Evolutionary conservation across 208 protist species (phyloP).

Genomic region (Plasmodiophora brassicae): DNA sequence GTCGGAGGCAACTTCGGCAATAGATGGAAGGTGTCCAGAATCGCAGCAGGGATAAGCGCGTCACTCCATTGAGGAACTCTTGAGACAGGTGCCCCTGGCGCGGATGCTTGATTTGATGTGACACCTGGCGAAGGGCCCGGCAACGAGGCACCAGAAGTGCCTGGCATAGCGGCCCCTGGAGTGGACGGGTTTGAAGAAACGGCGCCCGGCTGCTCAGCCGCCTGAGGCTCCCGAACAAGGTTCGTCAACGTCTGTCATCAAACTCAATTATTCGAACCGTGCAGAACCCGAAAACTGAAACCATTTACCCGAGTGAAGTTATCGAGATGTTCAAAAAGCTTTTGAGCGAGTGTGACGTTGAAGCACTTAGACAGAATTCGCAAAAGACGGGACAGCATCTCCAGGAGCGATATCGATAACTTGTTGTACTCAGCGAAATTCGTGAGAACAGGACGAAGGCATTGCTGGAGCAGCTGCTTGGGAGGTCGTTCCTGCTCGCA

Average conservation of each 20-base stretch:
- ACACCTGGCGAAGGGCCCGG: no score
- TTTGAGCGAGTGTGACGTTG: conserved; percentile 69
- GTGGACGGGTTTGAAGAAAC: no score
- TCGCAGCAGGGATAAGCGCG: neutral
- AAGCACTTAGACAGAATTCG: conserved; percentile 68
- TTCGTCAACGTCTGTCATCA: neutral
- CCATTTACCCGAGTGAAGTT: conserved; percentile 54
- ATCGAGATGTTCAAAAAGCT: conserved; percentile 68
- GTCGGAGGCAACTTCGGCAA: neutral
- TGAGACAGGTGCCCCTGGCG: neutral
- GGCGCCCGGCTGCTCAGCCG: neutral
- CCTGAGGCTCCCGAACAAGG: neutral
- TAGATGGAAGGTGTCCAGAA: conserved; percentile 5
- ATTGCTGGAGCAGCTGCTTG: conserved; percentile 66
- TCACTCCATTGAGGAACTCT: neutral
- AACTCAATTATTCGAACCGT: neutral
- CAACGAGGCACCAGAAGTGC: no score
- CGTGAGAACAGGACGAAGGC: conserved; percentile 62
- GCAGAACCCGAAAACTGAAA: neutral
- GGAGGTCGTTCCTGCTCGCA: conserved; percentile 57
- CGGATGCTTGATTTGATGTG: neutral
- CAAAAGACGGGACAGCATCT: conserved; percentile 64
- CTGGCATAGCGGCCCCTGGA: no score
- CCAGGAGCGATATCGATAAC: conserved; percentile 61
- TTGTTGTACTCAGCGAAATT: conserved; percentile 63